Evolutionary conservation across 2,329 filamentous ascomycete species (phyloP).

Genomic region (Aspergillus tanneri): DNA sequence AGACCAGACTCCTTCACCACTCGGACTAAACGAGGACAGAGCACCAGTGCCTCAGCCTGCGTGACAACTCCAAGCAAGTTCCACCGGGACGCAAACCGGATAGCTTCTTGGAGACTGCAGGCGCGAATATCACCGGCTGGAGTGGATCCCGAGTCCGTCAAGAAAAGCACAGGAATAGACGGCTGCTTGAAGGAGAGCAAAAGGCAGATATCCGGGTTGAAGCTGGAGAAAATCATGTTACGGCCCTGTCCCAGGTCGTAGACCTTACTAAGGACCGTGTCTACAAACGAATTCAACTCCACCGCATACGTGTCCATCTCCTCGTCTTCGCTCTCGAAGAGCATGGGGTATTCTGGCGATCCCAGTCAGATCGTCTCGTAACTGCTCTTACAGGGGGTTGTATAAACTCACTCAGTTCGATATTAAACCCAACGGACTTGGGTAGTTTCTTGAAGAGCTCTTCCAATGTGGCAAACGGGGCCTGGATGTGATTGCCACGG

Average conservation of each 20-base stretch:
- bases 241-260: constrained; percentile 79
- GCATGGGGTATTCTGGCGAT: constrained; percentile 80
- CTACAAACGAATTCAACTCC: constrained; percentile 93
- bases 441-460: constrained; percentile 87
- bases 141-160: constrained; percentile 82
- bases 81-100: constrained; percentile 92
- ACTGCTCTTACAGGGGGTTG: constrained; percentile 21
- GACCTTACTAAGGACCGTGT: constrained; percentile 85
- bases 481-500: constrained; percentile 91
- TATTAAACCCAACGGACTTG: constrained; percentile 86
- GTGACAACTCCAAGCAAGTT: constrained; percentile 89
- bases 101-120: constrained; percentile 88
- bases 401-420: constrained; percentile 72
- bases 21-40: constrained; percentile 81
- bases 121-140: constrained; percentile 86
- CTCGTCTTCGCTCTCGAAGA: constrained; percentile 90
- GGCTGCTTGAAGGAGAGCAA: constrained; percentile 96
- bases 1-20: constrained; percentile 93
- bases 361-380: constrained; percentile 29
- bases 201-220: constrained; percentile 95
- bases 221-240: constrained; percentile 96
- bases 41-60: constrained; percentile 82
- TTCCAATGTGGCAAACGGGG: constrained; percentile 90
- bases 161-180: constrained; percentile 90
- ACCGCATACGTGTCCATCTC: constrained; percentile 97